Evolutionary conservation across 768 basidiomycete species (phyloP).

Genomic region (Termitomyces sp.): DNA sequence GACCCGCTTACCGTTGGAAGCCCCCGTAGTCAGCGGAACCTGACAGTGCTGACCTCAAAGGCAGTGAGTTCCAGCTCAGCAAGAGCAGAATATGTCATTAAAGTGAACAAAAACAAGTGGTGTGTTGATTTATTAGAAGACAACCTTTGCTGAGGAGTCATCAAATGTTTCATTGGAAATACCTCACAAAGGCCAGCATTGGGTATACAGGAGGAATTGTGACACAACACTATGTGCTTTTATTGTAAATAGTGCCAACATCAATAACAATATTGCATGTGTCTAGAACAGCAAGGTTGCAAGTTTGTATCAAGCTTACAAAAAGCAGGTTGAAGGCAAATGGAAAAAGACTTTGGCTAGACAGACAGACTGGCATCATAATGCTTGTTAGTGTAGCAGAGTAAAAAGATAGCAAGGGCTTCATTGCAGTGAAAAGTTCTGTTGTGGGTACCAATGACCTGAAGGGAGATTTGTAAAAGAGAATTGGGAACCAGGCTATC

Average conservation of each 20-base stretch:
- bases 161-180: conserved; percentile 6
- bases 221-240: conserved; percentile 54
- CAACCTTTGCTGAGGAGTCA: conserved; percentile 20
- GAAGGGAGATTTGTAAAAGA: conserved; percentile 60
- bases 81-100: conserved; percentile 64
- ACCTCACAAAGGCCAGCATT: background rate
- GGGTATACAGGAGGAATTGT: background rate
- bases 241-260: conserved; percentile 90
- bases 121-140: conserved; percentile 46
- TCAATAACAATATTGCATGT: conserved; percentile 94
- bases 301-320: conserved; percentile 62
- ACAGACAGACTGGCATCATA: conserved; percentile 60
- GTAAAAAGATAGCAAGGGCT: conserved; percentile 87
- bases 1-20: no score
- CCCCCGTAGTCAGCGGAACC: no score
- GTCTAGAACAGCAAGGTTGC: conserved; percentile 67
- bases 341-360: background rate
- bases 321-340: background rate
- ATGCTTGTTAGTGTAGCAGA: conserved; percentile 74
- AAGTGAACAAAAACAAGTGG: conserved; percentile 55
- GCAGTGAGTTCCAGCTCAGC: conserved; percentile 73
- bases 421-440: conserved; percentile 98
- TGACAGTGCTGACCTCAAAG: conserved; percentile 66
- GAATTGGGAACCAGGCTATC: conserved; percentile 89
- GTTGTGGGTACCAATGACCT: conserved; percentile 92